phyloP scores from a whole-genome alignment of 495 filamentous ascomycete genomes.

The Neurospora tetraspora region DNA sequence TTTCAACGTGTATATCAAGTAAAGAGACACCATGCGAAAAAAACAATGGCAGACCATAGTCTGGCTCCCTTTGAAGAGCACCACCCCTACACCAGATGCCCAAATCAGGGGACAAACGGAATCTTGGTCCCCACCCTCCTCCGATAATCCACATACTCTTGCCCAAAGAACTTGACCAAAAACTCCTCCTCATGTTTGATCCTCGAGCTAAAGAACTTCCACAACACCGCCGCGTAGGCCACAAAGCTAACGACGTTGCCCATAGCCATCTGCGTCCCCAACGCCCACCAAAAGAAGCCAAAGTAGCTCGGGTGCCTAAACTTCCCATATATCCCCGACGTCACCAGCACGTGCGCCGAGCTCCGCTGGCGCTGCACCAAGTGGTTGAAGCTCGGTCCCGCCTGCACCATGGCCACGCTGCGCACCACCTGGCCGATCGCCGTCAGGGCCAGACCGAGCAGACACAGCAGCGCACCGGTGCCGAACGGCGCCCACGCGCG shows the following conservation, averaged over 20 bases:
- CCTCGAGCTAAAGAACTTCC: constrained; percentile 68
- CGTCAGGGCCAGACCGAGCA: constrained; percentile 54
- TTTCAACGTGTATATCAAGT: not conserved
- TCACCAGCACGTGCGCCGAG: constrained; percentile 68
- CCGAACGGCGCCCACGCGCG: constrained; percentile 29
- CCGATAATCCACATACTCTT: constrained; percentile 69
- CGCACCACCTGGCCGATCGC: constrained; percentile 61
- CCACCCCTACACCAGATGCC: not conserved
- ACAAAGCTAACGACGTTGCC: constrained; percentile 73
- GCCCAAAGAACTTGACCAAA: constrained; percentile 71
- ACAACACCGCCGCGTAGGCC: constrained; percentile 64
- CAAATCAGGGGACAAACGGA: constrained; percentile 47
- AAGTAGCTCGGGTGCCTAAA: constrained; percentile 89
- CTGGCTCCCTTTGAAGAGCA: not conserved
- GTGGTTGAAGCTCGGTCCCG: constrained; percentile 89
- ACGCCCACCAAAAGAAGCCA: constrained; percentile 95
- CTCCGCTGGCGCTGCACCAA: constrained; percentile 58
- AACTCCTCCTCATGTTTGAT: constrained; percentile 73
- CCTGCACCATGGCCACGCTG: constrained; percentile 75
- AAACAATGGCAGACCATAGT: not conserved
- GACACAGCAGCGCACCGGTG: constrained; percentile 24
- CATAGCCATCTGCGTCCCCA: constrained; percentile 86
- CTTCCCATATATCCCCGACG: constrained; percentile 49
- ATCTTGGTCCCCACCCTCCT: constrained; percentile 56
- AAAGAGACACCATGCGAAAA: not conserved